phyloP scores from a whole-genome alignment of 495 filamentous ascomycete species.

The Hypomontagnella monticulosa region DNA sequence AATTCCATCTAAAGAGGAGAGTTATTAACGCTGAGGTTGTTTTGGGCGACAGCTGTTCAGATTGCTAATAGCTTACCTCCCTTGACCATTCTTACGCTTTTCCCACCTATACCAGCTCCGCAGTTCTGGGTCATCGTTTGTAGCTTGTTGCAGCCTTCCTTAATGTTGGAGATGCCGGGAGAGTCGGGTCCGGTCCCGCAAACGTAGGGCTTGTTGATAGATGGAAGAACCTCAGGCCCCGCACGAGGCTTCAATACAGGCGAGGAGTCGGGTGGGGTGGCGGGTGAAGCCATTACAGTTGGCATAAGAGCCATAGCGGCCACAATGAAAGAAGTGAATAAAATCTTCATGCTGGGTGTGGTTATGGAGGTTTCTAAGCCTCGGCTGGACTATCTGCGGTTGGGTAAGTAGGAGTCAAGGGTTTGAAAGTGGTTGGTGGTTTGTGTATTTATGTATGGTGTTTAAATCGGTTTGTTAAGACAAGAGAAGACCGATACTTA shows the following conservation, averaged over 20 bases:
- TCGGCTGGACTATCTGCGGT: background rate
- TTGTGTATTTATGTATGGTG: background rate
- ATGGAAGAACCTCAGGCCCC: too few species aligned
- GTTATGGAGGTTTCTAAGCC: background rate
- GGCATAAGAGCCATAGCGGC: background rate
- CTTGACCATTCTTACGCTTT: background rate
- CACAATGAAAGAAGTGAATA: background rate
- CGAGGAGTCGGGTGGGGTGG: too few species aligned
- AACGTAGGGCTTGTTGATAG: background rate
- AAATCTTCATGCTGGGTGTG: slow-evolving; percentile 1
- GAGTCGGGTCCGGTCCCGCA: background rate
- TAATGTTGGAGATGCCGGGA: too few species aligned
- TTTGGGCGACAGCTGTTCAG: background rate
- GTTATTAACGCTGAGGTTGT: background rate
- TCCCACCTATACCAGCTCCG: background rate
- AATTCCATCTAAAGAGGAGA: background rate
- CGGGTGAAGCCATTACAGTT: background rate
- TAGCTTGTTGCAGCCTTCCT: too few species aligned
- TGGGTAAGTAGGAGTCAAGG: too few species aligned
- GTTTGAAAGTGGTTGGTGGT: background rate
- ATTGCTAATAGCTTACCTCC: background rate
- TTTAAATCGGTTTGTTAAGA: background rate
- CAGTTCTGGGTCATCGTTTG: too few species aligned
- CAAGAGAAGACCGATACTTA: too few species aligned
- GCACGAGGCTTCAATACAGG: too few species aligned